Conservation (phyloP, 2,329 filamentous ascomycete species). For the Pseudogymnoascus sp. region DNA sequence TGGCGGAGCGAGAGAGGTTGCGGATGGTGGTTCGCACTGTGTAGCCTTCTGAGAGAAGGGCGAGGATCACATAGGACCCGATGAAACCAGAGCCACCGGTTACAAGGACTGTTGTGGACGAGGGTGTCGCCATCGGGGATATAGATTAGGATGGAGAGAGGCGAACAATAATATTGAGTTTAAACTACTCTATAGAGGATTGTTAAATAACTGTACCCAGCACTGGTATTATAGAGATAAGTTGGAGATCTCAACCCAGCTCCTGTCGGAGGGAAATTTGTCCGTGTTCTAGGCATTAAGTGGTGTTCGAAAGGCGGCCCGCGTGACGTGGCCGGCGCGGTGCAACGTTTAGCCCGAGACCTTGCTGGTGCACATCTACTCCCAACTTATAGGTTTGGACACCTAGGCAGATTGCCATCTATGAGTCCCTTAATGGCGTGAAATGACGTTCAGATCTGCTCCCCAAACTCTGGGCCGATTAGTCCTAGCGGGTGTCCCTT, state of each 20-base stretch:
- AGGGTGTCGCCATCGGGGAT: neutral
- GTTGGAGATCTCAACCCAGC: neutral
- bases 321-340: neutral
- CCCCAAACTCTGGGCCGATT: conserved; percentile 25
- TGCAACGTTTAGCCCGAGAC: neutral
- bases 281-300: neutral
- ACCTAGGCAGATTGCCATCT: conserved; percentile 23
- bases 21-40: conserved; percentile 27
- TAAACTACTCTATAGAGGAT: neutral
- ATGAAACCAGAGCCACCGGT: conserved; percentile 29
- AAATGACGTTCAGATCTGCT: conserved; percentile 21
- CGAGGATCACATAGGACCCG: conserved; percentile 24
- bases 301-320: neutral
- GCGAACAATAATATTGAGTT: neutral
- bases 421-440: conserved; percentile 23
- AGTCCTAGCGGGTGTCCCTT: neutral
- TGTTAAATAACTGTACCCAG: neutral
- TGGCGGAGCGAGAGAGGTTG: conserved; percentile 17
- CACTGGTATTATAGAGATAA: neutral
- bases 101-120: conserved; percentile 21
- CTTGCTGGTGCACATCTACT: neutral
- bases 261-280: neutral
- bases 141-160: neutral
- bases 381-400: conserved; percentile 18
- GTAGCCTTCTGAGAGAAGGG: conserved; percentile 20